phyloP scores from a whole-genome alignment of 129 eudicot species.

The Arctium minus region DNA sequence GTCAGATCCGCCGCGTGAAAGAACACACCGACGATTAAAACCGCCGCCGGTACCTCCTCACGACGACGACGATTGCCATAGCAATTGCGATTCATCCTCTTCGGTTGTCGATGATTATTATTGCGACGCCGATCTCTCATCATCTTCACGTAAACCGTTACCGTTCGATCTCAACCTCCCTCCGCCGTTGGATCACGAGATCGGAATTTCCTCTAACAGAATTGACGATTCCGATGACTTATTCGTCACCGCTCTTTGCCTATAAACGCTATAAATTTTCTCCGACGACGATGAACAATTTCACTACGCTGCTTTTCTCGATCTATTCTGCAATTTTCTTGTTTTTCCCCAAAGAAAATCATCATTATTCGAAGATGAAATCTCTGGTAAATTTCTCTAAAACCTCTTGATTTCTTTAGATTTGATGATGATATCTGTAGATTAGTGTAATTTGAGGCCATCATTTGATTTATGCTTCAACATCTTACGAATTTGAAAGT shows the following conservation, averaged over 20 bases:
- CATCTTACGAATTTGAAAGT: background rate
- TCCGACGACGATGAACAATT: background rate
- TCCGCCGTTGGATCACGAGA: slow-evolving; percentile 36
- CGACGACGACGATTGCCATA: slow-evolving; percentile 41
- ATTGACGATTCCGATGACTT: slow-evolving; percentile 26
- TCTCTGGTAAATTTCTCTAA: background rate
- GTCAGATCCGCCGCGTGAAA: slow-evolving; percentile 11
- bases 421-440: slow-evolving; percentile 19
- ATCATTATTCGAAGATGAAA: slow-evolving; percentile 5
- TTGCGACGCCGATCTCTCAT: slow-evolving; percentile 24
- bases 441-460: slow-evolving; percentile 19
- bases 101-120: slow-evolving; percentile 46
- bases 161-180: slow-evolving; percentile 59
- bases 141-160: slow-evolving; percentile 34
- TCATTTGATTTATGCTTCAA: background rate
- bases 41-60: slow-evolving; percentile 1
- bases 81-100: slow-evolving; percentile 59
- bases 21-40: slow-evolving; percentile 11
- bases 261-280: slow-evolving; percentile 6
- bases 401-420: slow-evolving; percentile 12
- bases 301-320: background rate
- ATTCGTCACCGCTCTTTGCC: slow-evolving; percentile 34
- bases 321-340: slow-evolving; percentile 8
- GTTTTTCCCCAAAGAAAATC: slow-evolving; percentile 5
- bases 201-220: slow-evolving; percentile 11